phyloP scores from a whole-genome alignment of 1,284 basidiomycete species.

The Fomitopsis betulina region DNA sequence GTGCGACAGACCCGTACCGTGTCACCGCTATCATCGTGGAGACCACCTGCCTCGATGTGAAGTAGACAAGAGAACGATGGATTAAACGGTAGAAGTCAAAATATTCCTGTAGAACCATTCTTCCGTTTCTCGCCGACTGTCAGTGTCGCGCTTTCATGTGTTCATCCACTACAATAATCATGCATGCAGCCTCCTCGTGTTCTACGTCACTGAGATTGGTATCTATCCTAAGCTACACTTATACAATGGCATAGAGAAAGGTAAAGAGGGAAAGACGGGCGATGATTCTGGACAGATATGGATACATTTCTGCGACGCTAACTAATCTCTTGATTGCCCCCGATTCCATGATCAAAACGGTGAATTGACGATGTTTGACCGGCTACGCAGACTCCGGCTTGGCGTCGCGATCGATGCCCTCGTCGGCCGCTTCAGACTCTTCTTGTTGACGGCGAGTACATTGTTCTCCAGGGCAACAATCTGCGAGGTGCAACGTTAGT shows the following conservation, averaged over 20 bases:
- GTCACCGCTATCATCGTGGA: conserved; percentile 90
- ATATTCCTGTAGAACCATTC: conserved; percentile 5
- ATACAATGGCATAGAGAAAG: not conserved
- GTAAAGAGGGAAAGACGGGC: not conserved
- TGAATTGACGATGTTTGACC: conserved; percentile 64
- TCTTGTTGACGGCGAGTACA: conserved; percentile 93
- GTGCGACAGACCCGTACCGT: conserved; percentile 73
- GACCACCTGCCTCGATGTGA: conserved; percentile 63
- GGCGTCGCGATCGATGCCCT: conserved; percentile 68
- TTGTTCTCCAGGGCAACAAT: conserved; percentile 95
- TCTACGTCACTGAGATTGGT: not conserved
- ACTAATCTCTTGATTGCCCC: not conserved
- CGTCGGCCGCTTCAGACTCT: conserved; percentile 83
- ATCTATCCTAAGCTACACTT: conserved; percentile 8
- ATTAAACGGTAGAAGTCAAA: conserved; percentile 9
- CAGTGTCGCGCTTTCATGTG: not conserved
- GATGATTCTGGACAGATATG: not conserved
- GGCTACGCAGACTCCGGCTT: conserved; percentile 38
- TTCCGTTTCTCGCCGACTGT: not conserved
- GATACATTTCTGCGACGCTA: conserved; percentile 7
- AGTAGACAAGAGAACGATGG: conserved; percentile 12
- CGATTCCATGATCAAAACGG: conserved; percentile 44
- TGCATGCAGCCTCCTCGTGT: not conserved
- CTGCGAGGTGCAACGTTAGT: conserved; percentile 30
- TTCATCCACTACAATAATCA: conserved; percentile 6